Evolutionary conservation across 192 early-diverging fungal genomes (phyloP).

Genomic region (Gaertneriomyces semiglobifer): DNA sequence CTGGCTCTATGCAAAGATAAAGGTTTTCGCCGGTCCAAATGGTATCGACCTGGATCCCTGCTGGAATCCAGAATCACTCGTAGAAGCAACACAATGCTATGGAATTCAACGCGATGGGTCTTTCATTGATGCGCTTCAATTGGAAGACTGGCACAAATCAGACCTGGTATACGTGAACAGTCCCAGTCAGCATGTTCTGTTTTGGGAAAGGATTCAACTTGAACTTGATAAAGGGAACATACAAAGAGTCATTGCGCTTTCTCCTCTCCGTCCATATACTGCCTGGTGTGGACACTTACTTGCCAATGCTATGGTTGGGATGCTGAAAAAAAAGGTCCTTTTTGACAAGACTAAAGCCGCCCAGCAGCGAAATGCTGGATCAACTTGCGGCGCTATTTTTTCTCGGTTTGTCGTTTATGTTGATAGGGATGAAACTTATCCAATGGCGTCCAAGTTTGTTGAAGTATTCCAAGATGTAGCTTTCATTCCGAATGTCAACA

Average conservation of each 20-base stretch:
- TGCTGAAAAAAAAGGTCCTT: not conserved
- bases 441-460: conserved; percentile 1
- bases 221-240: conserved; percentile 16
- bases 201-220: conserved; percentile 1
- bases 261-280: not conserved
- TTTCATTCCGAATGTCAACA: conserved; percentile 6
- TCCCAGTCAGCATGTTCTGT: not conserved
- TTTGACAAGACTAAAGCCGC: too few species aligned
- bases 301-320: not conserved
- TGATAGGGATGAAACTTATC: conserved; percentile 8
- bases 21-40: too few species aligned
- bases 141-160: conserved; percentile 7
- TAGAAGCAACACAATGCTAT: conserved; percentile 7
- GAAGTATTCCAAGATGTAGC: not conserved
- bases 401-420: conserved; percentile 6
- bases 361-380: too few species aligned
- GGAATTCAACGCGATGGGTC: not conserved
- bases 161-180: not conserved
- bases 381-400: conserved; percentile 1
- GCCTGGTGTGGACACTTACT: not conserved
- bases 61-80: not conserved
- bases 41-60: conserved; percentile 15
- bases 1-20: not conserved
- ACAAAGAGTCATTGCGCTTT: conserved; percentile 6
- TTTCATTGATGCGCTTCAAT: conserved; percentile 10